Base-by-base conservation (phyloP, 2,329 filamentous ascomycete species). In the Cladosporium sp. region DNA sequence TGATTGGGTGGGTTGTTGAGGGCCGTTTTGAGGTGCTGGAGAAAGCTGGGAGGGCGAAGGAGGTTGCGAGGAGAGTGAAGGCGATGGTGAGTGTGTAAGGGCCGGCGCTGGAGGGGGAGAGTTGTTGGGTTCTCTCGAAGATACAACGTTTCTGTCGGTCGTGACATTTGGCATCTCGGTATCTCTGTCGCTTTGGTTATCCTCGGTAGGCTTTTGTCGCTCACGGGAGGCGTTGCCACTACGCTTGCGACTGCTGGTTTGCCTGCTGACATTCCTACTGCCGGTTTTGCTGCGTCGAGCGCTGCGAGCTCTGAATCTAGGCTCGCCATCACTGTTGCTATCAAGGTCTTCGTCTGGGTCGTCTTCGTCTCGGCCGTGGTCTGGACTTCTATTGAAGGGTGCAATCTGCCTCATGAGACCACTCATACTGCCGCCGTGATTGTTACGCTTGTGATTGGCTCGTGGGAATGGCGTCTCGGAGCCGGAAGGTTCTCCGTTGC, bases 391-490 rank as follows among this genome's bases (percentile, higher is more conserved):
- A 40, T 69, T 69, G 53, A 66, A 69, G 15, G 65, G 65, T 32
- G 65, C 65, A 16, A 69, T 57, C 46, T 69, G 66, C 50, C 66
- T 67, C 51, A 69, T 59, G n/a, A 69, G 57, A 50, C 67, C 65
- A 30, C 60, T 63, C 51, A 64, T 67, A 39, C 62, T 65, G 7
- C 55, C 58, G 20, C 40, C 43, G 20, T 50, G 45, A 18, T 25
- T 22, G 7, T 27, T 15, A 3, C 42, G 33, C 30, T 50, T 42
- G 40, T 49, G 39, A 5, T 36, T 38, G 15, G 33, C 40, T 9
- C 45, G 53, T 19, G 41, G 46, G n/a, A 29, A 35, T 1, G 49
- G 49, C 22, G 40, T 40, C n/a, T 45, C 42, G 8, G 41, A 46
- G 7, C 35, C 41, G 15, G 49, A 33, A 5, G 41, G 22, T 13